A percentile compares a stretch with the other conserved stretches of the same genome.
Evolutionary conservation across 495 filamentous ascomycete species (phyloP).

Genomic region (Hyaloscypha finlandica): DNA sequence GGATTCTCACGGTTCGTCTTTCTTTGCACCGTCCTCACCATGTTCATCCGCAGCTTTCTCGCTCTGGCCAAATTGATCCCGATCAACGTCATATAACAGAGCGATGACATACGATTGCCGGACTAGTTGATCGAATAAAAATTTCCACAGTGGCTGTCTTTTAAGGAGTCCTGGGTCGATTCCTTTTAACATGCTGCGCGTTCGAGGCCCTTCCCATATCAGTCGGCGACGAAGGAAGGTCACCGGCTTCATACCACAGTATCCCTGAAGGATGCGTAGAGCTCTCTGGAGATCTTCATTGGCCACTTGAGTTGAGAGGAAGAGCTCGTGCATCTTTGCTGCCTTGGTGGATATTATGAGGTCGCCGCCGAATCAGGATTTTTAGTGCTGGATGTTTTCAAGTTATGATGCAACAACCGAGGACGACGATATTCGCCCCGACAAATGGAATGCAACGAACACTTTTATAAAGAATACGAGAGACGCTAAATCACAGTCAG

Average conservation of each 20-base stretch:
- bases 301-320: conserved; percentile 19
- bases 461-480: too few relatives aligned
- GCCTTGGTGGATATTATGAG: not conserved
- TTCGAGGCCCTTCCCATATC: conserved; percentile 18
- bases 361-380: not conserved
- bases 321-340: conserved; percentile 32
- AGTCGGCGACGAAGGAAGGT: conserved; percentile 20
- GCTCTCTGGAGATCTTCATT: conserved; percentile 20
- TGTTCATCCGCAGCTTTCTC: not conserved
- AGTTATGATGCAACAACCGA: not conserved
- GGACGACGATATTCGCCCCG: not conserved
- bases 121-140: conserved; percentile 20
- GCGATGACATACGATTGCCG: conserved; percentile 30
- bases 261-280: conserved; percentile 29
- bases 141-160: conserved; percentile 21
- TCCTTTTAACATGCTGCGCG: conserved; percentile 9
- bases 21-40: not conserved
- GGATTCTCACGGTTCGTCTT: conserved; percentile 12
- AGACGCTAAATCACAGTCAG: too few relatives aligned
- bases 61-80: conserved; percentile 16
- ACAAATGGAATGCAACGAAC: too few relatives aligned
- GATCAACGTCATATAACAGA: conserved; percentile 24
- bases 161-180: conserved; percentile 17
- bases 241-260: conserved; percentile 28
- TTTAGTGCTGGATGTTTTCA: too few relatives aligned